Percentiles rank a stretch among this genome's conserved stretches.
These are phyloP conservation scores for Physcomitrium patens DNA, from an alignment of 225 moss, liverwort and hornwort genomes.

Conservation along the genomic window DNA sequence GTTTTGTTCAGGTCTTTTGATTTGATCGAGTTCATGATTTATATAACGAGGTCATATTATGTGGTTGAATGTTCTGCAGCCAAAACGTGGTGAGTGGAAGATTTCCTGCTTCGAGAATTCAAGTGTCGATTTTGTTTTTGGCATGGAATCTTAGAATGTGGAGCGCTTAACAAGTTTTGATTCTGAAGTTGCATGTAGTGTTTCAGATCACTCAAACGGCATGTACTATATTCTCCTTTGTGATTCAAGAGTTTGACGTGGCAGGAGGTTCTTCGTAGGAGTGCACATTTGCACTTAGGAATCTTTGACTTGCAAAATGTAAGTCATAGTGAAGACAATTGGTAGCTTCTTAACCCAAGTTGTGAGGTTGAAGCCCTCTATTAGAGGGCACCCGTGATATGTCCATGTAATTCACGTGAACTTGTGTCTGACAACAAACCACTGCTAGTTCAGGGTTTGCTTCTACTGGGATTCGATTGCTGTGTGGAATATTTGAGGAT, in stretches of 20 bases:
- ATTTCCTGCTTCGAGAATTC: constrained; percentile 27
- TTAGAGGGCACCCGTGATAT: constrained; percentile 43
- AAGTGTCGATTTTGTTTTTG: constrained; percentile 25
- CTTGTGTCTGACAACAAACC: constrained; percentile 41
- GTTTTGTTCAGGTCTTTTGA: neutral
- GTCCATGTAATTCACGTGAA: constrained; percentile 52
- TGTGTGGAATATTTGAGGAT: neutral
- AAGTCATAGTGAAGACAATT: constrained; percentile 49
- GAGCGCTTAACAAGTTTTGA: constrained; percentile 28
- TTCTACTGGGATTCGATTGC: constrained; percentile 25
- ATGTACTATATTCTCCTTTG: constrained; percentile 53
- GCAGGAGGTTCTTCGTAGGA: constrained; percentile 48
- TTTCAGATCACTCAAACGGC: constrained; percentile 41
- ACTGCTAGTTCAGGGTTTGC: constrained; percentile 30
- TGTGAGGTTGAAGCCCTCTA: constrained; percentile 42
- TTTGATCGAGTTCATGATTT: neutral
- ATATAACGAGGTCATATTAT: neutral
- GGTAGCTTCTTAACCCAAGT: constrained; percentile 41
- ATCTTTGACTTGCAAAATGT: constrained; percentile 58
- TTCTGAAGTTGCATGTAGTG: constrained; percentile 36
- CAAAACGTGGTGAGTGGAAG: constrained; percentile 28
- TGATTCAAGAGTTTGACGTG: constrained; percentile 54
- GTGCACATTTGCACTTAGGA: constrained; percentile 69
- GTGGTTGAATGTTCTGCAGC: constrained; percentile 26
- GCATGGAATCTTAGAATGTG: constrained; percentile 44